Percentiles rank a stretch among this genome's conserved stretches.
Evolutionary conservation across 352 stramenopile genomes (phyloP).

Genomic region (Thalassiosira hispida): DNA sequence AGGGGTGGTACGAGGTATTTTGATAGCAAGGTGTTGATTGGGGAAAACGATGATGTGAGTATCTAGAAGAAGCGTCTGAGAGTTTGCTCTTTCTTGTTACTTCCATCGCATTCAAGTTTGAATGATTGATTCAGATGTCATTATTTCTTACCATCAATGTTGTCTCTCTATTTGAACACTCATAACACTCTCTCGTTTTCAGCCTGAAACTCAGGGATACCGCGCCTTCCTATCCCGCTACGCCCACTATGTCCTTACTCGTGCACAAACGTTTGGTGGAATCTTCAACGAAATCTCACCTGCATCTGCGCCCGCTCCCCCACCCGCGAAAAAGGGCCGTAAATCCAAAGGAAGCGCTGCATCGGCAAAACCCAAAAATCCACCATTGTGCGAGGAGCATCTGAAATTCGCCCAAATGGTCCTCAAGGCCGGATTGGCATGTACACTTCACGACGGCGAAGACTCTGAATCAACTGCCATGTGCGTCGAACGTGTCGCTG

Average conservation of each 20-base stretch:
- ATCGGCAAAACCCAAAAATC: conserved; percentile 69
- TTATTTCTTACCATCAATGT: conserved; percentile 6
- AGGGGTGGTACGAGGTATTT: conserved; percentile 73
- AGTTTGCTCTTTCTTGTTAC: too few species aligned
- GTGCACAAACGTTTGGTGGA: conserved; percentile 81
- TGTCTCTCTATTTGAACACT: neutral
- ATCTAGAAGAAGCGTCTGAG: neutral
- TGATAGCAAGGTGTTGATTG: conserved; percentile 82
- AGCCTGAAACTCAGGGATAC: conserved; percentile 68
- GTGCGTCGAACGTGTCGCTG: conserved; percentile 79
- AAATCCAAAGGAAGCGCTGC: conserved; percentile 41
- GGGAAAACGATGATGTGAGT: conserved; percentile 65
- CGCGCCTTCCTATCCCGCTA: conserved; percentile 83
- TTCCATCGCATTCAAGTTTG: too few species aligned
- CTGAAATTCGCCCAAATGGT: conserved; percentile 80
- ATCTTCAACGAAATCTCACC: conserved; percentile 83
- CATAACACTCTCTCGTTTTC: neutral
- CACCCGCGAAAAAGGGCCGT: conserved; percentile 46
- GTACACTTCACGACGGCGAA: conserved; percentile 81
- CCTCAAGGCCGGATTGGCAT: conserved; percentile 82
- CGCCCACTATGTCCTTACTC: conserved; percentile 83
- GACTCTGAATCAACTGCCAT: conserved; percentile 83
- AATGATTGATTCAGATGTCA: conserved; percentile 5
- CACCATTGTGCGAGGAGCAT: conserved; percentile 72
- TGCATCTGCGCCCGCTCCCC: conserved; percentile 17